A percentile compares a stretch with the other conserved stretches of the same genome.
Conservation (phyloP, 129 eudicot species). For the Escallonia rubra region DNA sequence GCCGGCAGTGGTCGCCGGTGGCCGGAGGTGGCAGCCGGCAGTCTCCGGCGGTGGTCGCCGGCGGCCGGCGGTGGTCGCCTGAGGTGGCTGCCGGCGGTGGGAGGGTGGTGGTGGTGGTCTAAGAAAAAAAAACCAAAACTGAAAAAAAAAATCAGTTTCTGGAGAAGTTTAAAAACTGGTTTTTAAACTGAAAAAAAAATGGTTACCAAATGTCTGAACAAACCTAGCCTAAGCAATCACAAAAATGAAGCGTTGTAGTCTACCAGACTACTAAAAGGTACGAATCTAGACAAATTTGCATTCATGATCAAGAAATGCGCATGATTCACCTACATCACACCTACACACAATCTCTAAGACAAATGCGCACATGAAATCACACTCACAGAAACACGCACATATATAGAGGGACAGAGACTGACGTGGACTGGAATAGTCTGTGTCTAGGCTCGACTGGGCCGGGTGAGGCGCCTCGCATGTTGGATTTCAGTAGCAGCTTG, state of each 20-base stretch:
- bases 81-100: too few species aligned
- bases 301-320: background rate
- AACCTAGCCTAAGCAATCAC: background rate
- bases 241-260: background rate
- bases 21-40: too few species aligned
- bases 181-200: too few species aligned
- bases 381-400: background rate
- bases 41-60: too few species aligned
- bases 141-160: too few species aligned
- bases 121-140: too few species aligned
- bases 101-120: too few species aligned
- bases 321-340: background rate
- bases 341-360: conserved; percentile 2
- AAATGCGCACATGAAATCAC: conserved; percentile 16
- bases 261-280: background rate
- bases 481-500: too few species aligned
- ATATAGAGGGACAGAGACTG: conserved; percentile 21
- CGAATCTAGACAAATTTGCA: background rate
- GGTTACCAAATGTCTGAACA: too few species aligned
- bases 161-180: too few species aligned
- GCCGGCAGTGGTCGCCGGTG: too few species aligned
- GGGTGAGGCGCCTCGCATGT: conserved; percentile 33
- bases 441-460: conserved; percentile 59
- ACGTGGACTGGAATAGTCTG: conserved; percentile 56
- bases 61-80: too few species aligned